Base-by-base conservation (phyloP, 495 filamentous ascomycete genomes). In the Parathielavia hyrcaniae region DNA sequence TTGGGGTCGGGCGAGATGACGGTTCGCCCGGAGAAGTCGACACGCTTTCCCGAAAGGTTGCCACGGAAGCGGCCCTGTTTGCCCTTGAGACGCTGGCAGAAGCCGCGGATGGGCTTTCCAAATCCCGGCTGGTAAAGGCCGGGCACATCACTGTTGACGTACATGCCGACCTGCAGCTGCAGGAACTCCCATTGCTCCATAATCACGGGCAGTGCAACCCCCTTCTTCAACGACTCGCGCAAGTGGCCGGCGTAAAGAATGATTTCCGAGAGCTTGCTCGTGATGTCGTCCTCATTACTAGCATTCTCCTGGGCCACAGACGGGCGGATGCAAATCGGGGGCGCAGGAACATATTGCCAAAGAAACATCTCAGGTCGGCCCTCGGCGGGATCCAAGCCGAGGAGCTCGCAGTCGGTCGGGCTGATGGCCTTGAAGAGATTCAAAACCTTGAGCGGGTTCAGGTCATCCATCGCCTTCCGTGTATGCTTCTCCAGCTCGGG, bases 181-280 rank as follows among this genome's bases (percentile, higher is more conserved):
- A 98, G 76, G 65, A 91, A 97, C 65, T 97, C 93, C 95, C 95
- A 98, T 59, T 93, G 90, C 72, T 97, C 93, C 89, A 97, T 96
- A 52, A 97, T 88, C 2, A 85, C 91, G 62, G 86, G 81, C 4
- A 98, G 80, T 7, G 89, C 83, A 10, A 89, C 85, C 40, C 93
- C 95, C 61, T 87, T 88, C 39, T 85, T 74, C 30, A 98, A 68
- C 1, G 89, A 87, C 32, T 85, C 83, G 44, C 88, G 86, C 49
- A 98, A 84, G 46, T 89, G 78, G 49, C 85, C 86, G 66, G 90
- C 95, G 63, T 91, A 88, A 52, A 91, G 84, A 5, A 96, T 84
- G 62, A 98, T 97, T 67, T 98, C 93, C 13, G 90, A 86, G 23
- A 97, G 77, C 68, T 97, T 96, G 50, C 90, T 88, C 3, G 95